Conservation (phyloP, 306 rosid species). For the Quercus agrifolia region DNA sequence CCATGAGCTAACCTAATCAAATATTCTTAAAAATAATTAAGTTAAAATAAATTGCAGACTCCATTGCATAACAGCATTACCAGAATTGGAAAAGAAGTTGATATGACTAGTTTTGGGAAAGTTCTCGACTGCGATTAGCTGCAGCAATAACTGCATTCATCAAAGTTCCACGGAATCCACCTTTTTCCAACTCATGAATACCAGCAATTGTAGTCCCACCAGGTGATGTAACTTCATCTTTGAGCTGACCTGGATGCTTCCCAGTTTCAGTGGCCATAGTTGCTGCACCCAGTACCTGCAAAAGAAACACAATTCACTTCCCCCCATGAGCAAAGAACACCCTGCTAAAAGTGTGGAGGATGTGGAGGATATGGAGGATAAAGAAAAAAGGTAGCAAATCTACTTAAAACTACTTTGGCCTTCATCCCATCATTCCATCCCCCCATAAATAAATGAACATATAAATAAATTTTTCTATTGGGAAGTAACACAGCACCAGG, state of each 20-base stretch:
- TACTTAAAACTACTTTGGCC: neutral
- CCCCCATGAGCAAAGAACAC: neutral
- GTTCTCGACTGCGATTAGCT: slow-evolving; percentile 71
- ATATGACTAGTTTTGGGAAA: slow-evolving; percentile 31
- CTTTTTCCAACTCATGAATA: slow-evolving; percentile 83
- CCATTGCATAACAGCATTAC: neutral
- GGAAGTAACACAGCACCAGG: too few species aligned
- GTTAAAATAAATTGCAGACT: neutral
- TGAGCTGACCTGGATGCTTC: slow-evolving; percentile 87
- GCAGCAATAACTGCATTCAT: slow-evolving; percentile 91
- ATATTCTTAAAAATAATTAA: neutral
- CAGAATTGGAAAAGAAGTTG: neutral
- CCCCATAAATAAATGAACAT: neutral
- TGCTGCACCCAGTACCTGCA: slow-evolving; percentile 89
- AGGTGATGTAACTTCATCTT: slow-evolving; percentile 83
- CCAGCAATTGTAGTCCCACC: slow-evolving; percentile 92
- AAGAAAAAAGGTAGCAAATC: slow-evolving; percentile 1
- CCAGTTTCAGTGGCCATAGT: slow-evolving; percentile 58
- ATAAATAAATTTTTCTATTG: too few species aligned
- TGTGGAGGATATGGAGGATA: neutral
- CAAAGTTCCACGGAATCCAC: slow-evolving; percentile 83
- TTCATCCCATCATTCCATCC: neutral
- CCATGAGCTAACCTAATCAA: neutral
- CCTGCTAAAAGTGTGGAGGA: neutral
- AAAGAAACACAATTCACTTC: neutral